Percentiles rank a stretch among this genome's conserved stretches.
phyloP scores from a whole-genome alignment of 805 yeast species.

The Ogataea methylovora region DNA sequence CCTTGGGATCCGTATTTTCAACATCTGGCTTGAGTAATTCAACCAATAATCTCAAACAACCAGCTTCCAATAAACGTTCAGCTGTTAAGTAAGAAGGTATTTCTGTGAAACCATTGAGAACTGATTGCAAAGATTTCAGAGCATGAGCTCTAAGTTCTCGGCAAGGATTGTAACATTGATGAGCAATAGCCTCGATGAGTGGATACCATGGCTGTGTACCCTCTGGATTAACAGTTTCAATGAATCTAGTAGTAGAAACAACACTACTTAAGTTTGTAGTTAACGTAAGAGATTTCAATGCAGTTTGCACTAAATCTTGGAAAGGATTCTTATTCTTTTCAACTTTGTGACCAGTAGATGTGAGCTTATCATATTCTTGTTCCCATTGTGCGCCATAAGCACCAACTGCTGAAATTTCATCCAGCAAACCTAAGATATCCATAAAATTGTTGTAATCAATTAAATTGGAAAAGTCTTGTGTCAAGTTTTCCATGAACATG shows the following conservation, averaged over 20 bases:
- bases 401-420: constrained; percentile 76
- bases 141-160: constrained; percentile 67
- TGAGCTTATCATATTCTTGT: constrained; percentile 44
- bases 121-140: constrained; percentile 47
- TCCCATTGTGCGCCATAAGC: constrained; percentile 76
- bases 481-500: constrained; percentile 35
- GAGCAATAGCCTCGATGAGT: constrained; percentile 74
- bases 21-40: constrained; percentile 63
- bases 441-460: constrained; percentile 48
- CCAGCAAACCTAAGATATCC: constrained; percentile 62
- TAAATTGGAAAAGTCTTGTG: constrained; percentile 23
- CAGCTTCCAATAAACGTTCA: constrained; percentile 59
- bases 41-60: constrained; percentile 64
- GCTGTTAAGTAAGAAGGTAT: constrained; percentile 32
- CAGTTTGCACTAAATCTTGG: constrained; percentile 47
- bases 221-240: constrained; percentile 21
- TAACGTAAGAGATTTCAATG: constrained; percentile 54
- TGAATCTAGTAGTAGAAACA: constrained; percentile 25
- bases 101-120: constrained; percentile 32
- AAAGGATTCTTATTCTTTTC: constrained; percentile 37
- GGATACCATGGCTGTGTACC: constrained; percentile 38
- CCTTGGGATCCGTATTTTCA: constrained; percentile 49
- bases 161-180: constrained; percentile 86
- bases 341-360: constrained; percentile 35
- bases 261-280: constrained; percentile 44